phyloP scores from a whole-genome alignment of 2,329 filamentous ascomycete species.

The Sporothrix humicola region DNA sequence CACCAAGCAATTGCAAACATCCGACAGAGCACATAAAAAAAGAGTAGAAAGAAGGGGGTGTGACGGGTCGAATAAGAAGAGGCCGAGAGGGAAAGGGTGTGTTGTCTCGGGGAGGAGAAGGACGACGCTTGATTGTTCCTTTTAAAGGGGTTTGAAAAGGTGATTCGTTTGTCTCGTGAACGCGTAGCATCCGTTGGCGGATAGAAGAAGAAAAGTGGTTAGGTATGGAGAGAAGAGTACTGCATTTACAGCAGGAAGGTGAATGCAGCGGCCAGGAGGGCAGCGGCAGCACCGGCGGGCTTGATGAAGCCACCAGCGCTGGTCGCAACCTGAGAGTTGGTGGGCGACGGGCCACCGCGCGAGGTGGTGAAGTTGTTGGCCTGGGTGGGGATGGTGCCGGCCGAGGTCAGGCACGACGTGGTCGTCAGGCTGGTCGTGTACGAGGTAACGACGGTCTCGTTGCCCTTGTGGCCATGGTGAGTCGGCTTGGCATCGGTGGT shows the following conservation, averaged over 20 bases:
- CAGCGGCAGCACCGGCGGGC: conserved; percentile 43
- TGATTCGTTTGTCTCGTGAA: conserved; percentile 36
- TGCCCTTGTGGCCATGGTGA: conserved; percentile 32
- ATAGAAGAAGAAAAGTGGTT: background rate
- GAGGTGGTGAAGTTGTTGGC: conserved; percentile 35
- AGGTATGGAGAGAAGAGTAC: background rate
- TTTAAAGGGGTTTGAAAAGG: conserved; percentile 11
- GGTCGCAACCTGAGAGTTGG: conserved; percentile 39
- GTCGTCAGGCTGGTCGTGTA: conserved; percentile 37
- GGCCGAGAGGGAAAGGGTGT: background rate
- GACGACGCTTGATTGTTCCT: conserved; percentile 32
- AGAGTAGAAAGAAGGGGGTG: background rate
- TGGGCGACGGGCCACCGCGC: conserved; percentile 33
- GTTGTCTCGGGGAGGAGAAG: background rate
- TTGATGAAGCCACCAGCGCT: conserved; percentile 44
- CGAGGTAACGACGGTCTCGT: conserved; percentile 36
- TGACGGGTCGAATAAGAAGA: conserved; percentile 1
- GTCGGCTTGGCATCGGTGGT: conserved; percentile 21
- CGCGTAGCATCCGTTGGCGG: conserved; percentile 36
- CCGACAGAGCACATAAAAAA: conserved; percentile 37
- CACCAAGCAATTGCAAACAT: conserved; percentile 33
- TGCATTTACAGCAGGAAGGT: conserved; percentile 37
- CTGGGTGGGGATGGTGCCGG: background rate
- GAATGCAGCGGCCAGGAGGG: conserved; percentile 45
- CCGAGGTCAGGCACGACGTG: conserved; percentile 29